Evolutionary conservation across 139 green algal genomes (phyloP).

Genomic region (Cymbomonas tetramitiformis): DNA sequence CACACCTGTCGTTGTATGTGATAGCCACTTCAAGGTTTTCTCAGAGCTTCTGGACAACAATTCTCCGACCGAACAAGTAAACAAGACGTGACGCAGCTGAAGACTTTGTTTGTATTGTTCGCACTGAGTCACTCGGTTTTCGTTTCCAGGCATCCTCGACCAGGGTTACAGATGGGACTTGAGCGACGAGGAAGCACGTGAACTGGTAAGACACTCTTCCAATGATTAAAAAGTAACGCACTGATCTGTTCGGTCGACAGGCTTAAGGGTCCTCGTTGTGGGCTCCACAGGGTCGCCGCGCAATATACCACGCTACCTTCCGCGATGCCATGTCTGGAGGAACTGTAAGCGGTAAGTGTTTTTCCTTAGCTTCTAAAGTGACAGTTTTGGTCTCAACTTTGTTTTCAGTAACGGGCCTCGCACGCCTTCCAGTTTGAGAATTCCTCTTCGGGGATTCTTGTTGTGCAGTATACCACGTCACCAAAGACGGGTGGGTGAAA

Average conservation of each 20-base stretch:
- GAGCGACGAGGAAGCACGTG: slow-evolving; percentile 74
- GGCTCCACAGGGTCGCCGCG: slow-evolving; percentile 55
- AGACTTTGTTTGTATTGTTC: too few relatives aligned
- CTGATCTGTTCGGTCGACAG: too few relatives aligned
- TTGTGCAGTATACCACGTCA: slow-evolving; percentile 98
- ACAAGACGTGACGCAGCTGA: too few relatives aligned
- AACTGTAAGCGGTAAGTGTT: slow-evolving; percentile 82
- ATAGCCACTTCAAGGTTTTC: too few relatives aligned
- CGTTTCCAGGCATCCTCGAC: slow-evolving; percentile 89
- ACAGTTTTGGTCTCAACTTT: background rate
- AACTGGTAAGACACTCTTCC: too few relatives aligned
- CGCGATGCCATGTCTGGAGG: slow-evolving; percentile 85
- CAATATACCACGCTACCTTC: slow-evolving; percentile 98
- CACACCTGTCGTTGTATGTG: too few relatives aligned
- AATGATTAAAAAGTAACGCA: too few relatives aligned
- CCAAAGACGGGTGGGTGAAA: slow-evolving; percentile 87
- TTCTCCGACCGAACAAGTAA: too few relatives aligned
- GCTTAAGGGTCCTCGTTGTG: too few relatives aligned
- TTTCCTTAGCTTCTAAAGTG: too few relatives aligned
- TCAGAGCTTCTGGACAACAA: too few relatives aligned
- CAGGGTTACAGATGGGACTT: slow-evolving; percentile 69
- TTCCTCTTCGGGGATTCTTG: slow-evolving; percentile 22
- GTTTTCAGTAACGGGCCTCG: slow-evolving; percentile 7
- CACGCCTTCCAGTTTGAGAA: background rate
- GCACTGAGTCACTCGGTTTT: too few relatives aligned